A percentile compares a stretch with the other conserved stretches of the same genome.
phyloP scores from a whole-genome alignment of 257 asterid genomes.

The Thymus mandschuricus region DNA sequence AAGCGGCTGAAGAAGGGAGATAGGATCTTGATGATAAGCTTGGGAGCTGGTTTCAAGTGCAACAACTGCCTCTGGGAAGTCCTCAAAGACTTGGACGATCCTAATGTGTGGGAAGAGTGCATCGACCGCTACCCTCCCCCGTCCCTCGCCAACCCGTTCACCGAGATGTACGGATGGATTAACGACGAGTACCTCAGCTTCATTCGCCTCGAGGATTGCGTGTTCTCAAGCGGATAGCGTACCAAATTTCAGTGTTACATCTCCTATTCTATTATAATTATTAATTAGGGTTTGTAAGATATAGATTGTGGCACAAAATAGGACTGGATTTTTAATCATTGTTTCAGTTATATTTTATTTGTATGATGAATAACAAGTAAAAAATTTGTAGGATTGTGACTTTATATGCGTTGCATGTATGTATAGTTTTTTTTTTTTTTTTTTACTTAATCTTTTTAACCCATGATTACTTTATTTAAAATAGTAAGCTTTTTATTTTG shows the following conservation, averaged over 20 bases:
- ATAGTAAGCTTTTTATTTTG: too few species aligned
- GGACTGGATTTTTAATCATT: too few species aligned
- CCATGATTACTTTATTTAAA: too few species aligned
- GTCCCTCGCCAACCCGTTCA: slow-evolving; percentile 40
- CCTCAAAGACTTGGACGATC: slow-evolving; percentile 44
- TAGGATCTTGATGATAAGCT: slow-evolving; percentile 51
- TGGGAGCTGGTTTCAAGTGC: slow-evolving; percentile 67
- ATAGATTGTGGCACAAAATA: too few species aligned
- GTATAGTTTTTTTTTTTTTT: too few species aligned
- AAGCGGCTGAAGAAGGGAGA: slow-evolving; percentile 63
- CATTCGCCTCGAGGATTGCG: neutral
- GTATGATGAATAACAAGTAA: too few species aligned
- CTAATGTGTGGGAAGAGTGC: slow-evolving; percentile 54
- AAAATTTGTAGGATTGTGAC: too few species aligned
- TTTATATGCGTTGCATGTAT: too few species aligned
- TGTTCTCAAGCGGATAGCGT: neutral
- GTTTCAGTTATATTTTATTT: too few species aligned
- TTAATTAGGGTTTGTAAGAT: too few species aligned
- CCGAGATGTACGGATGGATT: slow-evolving; percentile 41
- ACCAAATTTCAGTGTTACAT: too few species aligned
- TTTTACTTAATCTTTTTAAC: too few species aligned
- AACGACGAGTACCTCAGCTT: neutral
- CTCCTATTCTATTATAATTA: neutral
- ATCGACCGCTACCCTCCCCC: slow-evolving; percentile 44
- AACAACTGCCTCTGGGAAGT: slow-evolving; percentile 64